Evolutionary conservation across 495 filamentous ascomycete species (phyloP).

Genomic region (Opeltia flavorubescens): DNA sequence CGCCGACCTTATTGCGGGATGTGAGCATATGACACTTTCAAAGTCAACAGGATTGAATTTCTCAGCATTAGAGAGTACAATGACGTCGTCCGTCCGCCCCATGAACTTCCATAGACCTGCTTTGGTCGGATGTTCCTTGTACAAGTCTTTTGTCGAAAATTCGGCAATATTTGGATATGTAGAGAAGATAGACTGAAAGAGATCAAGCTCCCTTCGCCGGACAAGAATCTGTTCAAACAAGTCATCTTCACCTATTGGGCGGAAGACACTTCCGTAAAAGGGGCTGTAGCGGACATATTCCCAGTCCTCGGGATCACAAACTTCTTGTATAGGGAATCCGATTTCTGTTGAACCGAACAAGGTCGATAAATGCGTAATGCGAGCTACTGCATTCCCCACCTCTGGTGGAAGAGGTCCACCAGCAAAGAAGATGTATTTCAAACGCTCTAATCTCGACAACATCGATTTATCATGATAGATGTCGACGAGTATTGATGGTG

Average conservation of each 20-base stretch:
- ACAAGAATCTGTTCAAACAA: constrained; percentile 35
- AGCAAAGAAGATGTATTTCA: constrained; percentile 5
- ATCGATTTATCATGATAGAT: not conserved
- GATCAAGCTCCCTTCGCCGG: constrained; percentile 23
- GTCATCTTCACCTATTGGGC: constrained; percentile 7
- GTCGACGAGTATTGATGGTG: not conserved
- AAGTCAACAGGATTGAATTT: constrained; percentile 43
- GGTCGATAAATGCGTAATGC: constrained; percentile 4
- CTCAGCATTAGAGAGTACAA: constrained; percentile 46
- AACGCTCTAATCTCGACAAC: not conserved
- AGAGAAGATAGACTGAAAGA: constrained; percentile 34
- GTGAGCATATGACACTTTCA: constrained; percentile 29
- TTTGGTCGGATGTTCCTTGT: constrained; percentile 30
- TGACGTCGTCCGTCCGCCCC: constrained; percentile 42
- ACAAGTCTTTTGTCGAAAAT: constrained; percentile 42
- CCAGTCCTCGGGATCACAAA: constrained; percentile 7
- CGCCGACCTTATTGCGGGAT: constrained; percentile 31
- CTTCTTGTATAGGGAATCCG: not conserved
- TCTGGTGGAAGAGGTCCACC: constrained; percentile 9
- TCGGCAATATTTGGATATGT: constrained; percentile 27
- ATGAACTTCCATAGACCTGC: constrained; percentile 33
- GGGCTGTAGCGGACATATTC: constrained; percentile 8
- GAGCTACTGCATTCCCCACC: constrained; percentile 4
- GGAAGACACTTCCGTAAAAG: constrained; percentile 4
- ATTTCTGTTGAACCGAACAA: constrained; percentile 8